Evolutionary conservation across 139 green algal genomes (phyloP), one percentile per base, ranked within the genome.

Genomic region (Chlorella vulgaris): DNA sequence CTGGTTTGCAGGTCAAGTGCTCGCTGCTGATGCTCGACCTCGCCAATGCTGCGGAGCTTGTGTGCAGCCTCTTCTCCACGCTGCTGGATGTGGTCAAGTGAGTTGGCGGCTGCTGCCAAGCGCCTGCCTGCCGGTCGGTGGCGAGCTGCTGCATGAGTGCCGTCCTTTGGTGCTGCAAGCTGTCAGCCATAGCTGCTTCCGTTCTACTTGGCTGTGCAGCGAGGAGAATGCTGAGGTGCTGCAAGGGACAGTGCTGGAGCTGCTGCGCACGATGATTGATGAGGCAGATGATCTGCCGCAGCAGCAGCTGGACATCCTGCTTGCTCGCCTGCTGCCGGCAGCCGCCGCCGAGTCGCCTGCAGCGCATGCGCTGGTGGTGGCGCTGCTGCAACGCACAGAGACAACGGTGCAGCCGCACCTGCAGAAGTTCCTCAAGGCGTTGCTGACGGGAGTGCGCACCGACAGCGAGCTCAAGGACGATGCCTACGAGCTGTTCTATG

Each of bases 11-110:
- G 85, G 74, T 90, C 18, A 92, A 90, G 74, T 90, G 87, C 73
- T 93, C 86, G 70, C 58, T 92, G 33, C 80, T 92, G 36, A 66
- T 92, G 69, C 80, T 94, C 51, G 91, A 95, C 69, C 77, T 93
- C 50, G 84, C 89, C 1, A 53, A 71, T 1, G 68, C 40, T 31
- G 84, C 89, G 29, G 81, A 89, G 22, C 47, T 92, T 19, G 24
- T 89, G 13, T 71, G 67, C 35, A 70, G 89, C 3, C 39, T 91
- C 26, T 90, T 91, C 61, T 74, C 47, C 26, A 76, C 79, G 1
- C 55, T 95, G 74, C 69, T 95, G 69, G 68, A 81, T 36, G 82
- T 77, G 7, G 71, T 90, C 22, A 93, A 88, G 88, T 93, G 78
- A 66, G 79, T 7, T 28, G 5, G 13, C 42, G n/a, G 7, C 10